Evolutionary conservation across 1,139 yeast species (phyloP), one percentile per base, ranked within the genome.

Genomic region (Chernovozyma sophiae-reginae): DNA sequence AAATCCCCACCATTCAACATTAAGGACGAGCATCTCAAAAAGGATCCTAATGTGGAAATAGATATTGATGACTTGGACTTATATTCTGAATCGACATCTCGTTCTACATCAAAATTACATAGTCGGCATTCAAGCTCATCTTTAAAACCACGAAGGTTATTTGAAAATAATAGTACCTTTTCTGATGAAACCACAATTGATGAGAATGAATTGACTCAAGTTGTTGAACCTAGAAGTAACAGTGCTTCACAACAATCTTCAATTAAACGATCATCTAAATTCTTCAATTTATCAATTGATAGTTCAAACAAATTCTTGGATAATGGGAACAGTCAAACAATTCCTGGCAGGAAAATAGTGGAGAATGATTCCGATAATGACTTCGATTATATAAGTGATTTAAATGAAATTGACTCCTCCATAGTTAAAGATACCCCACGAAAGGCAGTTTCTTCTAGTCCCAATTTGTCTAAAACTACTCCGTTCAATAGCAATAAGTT

Each of bases 1-100:
- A 66, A 66, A 43, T 63, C 71, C 10, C 74, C 74, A n/a, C 72
- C 73, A 1, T 68, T 68, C 48, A 67, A 65, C 41, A 56, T 65
- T 35, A 65, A 66, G 37, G 34, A 35, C n/a, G 28, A 33, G 17
- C n/a, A 23, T 16, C 22, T 26, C 20, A 23, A 30, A 19, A 11
- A 30, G 8, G 30, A 27, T 6, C 8, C 4, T 8, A 14, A 25
- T 25, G n/a, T 13, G 6, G 27, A 25, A 13, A 20, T 5, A 5
- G 31, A 28, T 16, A 15, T 13, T 6, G 12, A 11, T 17, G 19
- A 13, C 8, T 7, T 7, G 13, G 19, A 28, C 5, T 5, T 10
- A 16, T 8, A 28, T 5, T 17, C n/a, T 7, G 19, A 28, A 6
- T 7, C 35, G n/a, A 7, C 7, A 11, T 14, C 33, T 4, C 7